Conservation (phyloP, 2,329 filamentous ascomycete genomes). For the Penicillium sp. region DNA sequence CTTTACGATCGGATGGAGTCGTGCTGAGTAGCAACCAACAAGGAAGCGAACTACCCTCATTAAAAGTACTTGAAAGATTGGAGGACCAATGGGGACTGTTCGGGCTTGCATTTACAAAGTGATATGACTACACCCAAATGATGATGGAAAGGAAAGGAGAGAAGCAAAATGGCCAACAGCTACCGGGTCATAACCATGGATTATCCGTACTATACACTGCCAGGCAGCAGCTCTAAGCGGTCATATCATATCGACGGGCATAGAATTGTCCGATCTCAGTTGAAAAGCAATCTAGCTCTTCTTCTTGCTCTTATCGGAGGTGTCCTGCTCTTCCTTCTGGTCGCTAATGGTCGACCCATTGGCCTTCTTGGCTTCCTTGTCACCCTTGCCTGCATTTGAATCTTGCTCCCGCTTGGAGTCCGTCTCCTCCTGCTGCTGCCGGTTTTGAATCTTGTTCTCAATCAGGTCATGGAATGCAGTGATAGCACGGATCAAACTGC, state of each 20-base stretch:
- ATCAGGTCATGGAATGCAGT: constrained; percentile 99
- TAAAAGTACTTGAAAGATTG: not conserved
- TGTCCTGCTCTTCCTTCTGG: constrained; percentile 55
- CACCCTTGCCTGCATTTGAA: constrained; percentile 65
- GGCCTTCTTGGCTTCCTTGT: constrained; percentile 55
- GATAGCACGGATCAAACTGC: constrained; percentile 93
- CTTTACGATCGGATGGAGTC: not conserved
- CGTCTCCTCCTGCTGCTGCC: constrained; percentile 94
- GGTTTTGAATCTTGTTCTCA: constrained; percentile 99
- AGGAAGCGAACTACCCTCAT: not conserved
- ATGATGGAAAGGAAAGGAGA: not conserved
- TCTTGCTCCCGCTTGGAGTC: constrained; percentile 74
- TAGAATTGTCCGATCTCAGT: constrained; percentile 9
- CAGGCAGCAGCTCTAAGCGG: constrained; percentile 24
- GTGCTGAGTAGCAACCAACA: not conserved
- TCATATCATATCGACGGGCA: constrained; percentile 27
- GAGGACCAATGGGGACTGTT: too few relatives aligned
- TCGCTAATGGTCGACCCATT: constrained; percentile 52
- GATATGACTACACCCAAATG: too few relatives aligned
- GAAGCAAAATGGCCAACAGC: not conserved
- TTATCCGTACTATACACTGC: constrained; percentile 31
- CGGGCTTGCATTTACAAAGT: too few relatives aligned
- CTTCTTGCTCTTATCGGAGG: constrained; percentile 59
- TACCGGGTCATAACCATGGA: constrained; percentile 10
- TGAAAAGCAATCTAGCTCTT: constrained; percentile 42